Conservation (phyloP, 2,329 filamentous ascomycete species). For the Fusarium graminum region DNA sequence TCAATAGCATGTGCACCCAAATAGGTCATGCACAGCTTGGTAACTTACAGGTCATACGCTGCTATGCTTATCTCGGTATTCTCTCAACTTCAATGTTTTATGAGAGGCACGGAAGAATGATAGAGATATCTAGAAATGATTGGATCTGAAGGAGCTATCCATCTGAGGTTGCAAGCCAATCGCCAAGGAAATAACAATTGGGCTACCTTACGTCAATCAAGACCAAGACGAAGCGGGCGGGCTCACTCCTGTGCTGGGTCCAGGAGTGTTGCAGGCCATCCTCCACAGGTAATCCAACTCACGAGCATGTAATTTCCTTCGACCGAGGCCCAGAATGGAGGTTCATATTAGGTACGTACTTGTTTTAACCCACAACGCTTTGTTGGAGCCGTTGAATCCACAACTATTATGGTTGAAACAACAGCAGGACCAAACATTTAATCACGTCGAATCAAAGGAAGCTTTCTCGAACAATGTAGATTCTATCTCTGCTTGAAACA, state of each 20-base stretch:
- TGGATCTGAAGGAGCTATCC: too few species aligned
- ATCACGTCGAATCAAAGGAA: not conserved
- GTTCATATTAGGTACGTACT: not conserved
- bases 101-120: too few species aligned
- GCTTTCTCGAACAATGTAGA: constrained; percentile 17
- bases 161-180: too few species aligned
- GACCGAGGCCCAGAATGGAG: constrained; percentile 11
- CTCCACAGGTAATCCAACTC: constrained; percentile 29
- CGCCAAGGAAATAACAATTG: not conserved
- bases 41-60: too few species aligned
- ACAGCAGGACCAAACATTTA: not conserved
- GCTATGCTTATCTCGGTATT: too few species aligned
- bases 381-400: not conserved
- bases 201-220: not conserved
- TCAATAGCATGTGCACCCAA: too few species aligned
- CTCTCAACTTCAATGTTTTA: too few species aligned
- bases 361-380: not conserved
- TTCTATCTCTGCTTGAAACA: constrained; percentile 32
- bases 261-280: constrained; percentile 13
- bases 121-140: too few species aligned
- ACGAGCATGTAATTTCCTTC: constrained; percentile 39
- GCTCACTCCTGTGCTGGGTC: constrained; percentile 11
- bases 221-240: not conserved
- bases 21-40: too few species aligned
- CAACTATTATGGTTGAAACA: not conserved